Percentiles rank a stretch among this genome's conserved stretches.
Conservation (phyloP, 2,329 filamentous ascomycete species). For the Penicillium sp. region DNA sequence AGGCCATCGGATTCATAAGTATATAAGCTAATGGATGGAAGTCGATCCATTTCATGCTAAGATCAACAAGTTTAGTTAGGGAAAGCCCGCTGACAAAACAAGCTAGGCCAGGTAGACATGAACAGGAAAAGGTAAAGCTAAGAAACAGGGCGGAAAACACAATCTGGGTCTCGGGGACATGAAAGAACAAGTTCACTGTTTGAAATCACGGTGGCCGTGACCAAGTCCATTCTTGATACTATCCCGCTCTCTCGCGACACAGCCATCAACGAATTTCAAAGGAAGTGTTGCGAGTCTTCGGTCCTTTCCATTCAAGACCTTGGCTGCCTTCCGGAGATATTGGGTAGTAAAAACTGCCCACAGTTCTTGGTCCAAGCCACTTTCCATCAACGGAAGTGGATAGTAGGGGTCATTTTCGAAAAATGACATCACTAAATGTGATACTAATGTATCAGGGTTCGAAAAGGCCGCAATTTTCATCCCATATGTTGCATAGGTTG, state of each 20-base stretch:
- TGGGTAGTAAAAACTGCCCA: not conserved
- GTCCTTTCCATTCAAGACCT: not conserved
- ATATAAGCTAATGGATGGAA: too few relatives aligned
- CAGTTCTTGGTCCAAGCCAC: not conserved
- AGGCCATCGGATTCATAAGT: too few relatives aligned
- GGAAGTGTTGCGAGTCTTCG: not conserved
- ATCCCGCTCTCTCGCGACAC: not conserved
- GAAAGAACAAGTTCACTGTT: not conserved
- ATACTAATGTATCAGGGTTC: constrained; percentile 1
- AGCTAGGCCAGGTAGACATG: not conserved
- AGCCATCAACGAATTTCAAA: not conserved
- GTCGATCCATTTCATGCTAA: too few relatives aligned
- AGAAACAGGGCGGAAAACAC: not conserved
- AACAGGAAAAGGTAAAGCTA: not conserved
- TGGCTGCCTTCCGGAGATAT: not conserved
- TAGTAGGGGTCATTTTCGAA: constrained; percentile 14
- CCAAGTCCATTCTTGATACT: not conserved
- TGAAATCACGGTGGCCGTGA: not conserved
- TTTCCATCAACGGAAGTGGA: constrained; percentile 1
- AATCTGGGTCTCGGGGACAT: not conserved
- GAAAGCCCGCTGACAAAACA: not conserved
- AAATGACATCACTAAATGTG: constrained; percentile 7
- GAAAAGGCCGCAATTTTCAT: not conserved
- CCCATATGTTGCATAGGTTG: constrained; percentile 8
- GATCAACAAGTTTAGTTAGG: too few relatives aligned